Evolutionary conservation across 2,329 filamentous ascomycete genomes (phyloP), one percentile per base, ranked within the genome.

Genomic region (Aspergillus sp.): DNA sequence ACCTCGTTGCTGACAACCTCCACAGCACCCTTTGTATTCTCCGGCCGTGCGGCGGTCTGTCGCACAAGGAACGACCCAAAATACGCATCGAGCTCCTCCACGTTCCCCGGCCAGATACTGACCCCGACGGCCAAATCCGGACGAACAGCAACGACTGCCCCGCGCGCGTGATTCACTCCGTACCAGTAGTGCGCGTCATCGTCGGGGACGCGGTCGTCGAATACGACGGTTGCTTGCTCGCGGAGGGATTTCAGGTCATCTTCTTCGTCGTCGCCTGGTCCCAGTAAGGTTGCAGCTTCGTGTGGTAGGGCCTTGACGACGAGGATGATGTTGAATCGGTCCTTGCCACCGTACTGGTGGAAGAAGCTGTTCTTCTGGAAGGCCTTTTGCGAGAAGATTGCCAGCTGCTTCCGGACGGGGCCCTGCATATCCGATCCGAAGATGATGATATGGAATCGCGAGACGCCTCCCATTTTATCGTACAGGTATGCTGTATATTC

Each of bases 351-450:
- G 17, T 31, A 60, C 4, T 17, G 15, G 7, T 2, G 1, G 23
- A 54, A 60, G 25, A 60, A 34, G 1, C 51, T 25, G 3, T 9
- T 30, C 8, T 28, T 6, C 4, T 15, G 13, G 17, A 47, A 48
- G 2, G 25, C 17, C 4, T 38, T 53, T 2, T 25, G 13, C 1
- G 51, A 60, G 43, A 60, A 55, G 7, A 17, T 25, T 4, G 30
- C 51, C 19, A 60, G 30, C 23, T 31, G 31, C 15, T 9, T 22
- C 4, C 57, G 43, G 6, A 54, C 49, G 0, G 57, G 50, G 7
- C 57, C 57, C 25, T 54, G 51, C 5, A 60, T 43, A 7, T 60
- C 57, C 5, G 57, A 60, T 13, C 19, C 51, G 22, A 60, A 60
- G 13, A 60, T 9, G 3, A 60, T 15, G 28, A 60, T 28, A 30